Evolutionary conservation across 495 filamentous ascomycete genomes (phyloP), one percentile per base, ranked within the genome.

Genomic region (Neurospora tetrasperma): DNA sequence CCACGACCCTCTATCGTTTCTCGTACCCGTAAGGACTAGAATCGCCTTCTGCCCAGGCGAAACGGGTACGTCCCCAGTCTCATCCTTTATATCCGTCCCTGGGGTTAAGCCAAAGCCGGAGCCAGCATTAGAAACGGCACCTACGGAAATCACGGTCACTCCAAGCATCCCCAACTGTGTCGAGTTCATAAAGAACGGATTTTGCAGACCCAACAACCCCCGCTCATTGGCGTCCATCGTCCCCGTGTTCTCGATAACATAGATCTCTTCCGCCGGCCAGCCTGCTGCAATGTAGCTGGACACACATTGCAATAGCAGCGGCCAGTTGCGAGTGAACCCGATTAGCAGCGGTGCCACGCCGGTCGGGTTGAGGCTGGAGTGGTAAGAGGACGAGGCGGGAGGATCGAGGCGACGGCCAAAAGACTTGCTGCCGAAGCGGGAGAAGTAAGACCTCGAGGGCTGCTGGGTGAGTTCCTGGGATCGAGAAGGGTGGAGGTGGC

Each of bases 161-260:
- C 88, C 86, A 5, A 89, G 80, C 62, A 85, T 80, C 0, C 70
- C 78, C 1, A 90, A 79, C 54, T 86, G 84, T 1, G 84, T 83
- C 72, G 89, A 83, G 75, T 89, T 87, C 9, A 90, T 79, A 73
- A 85, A 90, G 76, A 90, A 90, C 0, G 89, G 89, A 72, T 90
- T 90, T 68, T 90, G 86, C 0, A 88, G 76, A 0, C 84, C 84
- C 23, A 90, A 79, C 31, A 79, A 76, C 0, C 80, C 80, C 10
- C 83, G 75, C 43, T 76, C 72, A 73, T 90, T 90, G 1, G 85
- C 80, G 70, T 84, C 76, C 84, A 90, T 89, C 10, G 84, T 83
- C 1, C 89, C 89, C 10, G 88, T 90, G 77, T 90, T 90, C 73
- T 90, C 89, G 27, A 90, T 81, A 7, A 90, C 83, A 71, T 86